Evolutionary conservation across 352 stramenopile genomes (phyloP), one percentile per base, ranked within the genome.

Genomic region (Phytophthora ramorum): DNA sequence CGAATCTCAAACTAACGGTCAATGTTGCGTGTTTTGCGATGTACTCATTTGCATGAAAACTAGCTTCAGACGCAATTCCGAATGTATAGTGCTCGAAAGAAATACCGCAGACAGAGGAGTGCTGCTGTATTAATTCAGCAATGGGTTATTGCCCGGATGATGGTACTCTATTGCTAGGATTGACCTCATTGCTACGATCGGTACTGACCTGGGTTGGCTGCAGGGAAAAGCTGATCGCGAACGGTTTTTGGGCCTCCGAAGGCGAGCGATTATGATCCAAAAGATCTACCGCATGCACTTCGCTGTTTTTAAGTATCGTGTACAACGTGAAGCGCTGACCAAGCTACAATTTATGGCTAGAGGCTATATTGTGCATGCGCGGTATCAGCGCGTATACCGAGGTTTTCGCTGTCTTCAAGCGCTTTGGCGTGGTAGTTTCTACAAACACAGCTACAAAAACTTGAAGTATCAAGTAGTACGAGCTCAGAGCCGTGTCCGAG

Each of bases 61-160:
- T 16, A 94, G 86, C 60, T 94, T 9, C 84, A 95, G 76, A 86
- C 73, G 3, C 79, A 87, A 20, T 93, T 86, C 34, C 81, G 86
- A 28, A 89, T 89, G 84, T 91, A 89, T 37, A 81, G 69, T 20
- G 71, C 72, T 20, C 67, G 83, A 17, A 89, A 91, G 58, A 63
- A 67, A 19, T 95, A 79, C 45, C 51, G 74, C 38, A 50, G 38
- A 0, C 66, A 75, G 58, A 72, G 65, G 14, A 59, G 61, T 13
- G 79, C 84, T 16, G 66, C 63, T 4, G 69, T 84, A 20, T 63
- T 63, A 7, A 91, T 95, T 17, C 84, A 93, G 51, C 75, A 70
- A 41, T 86, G 76, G 65, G 55, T 78, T 13, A 66, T 83, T 20
- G 79, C 82, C 9, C 63, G 69, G 20, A 76, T 92, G 35, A 85